These are phyloP conservation scores for Nephelium lappaceum DNA, from an alignment of 345 rosid genomes.

Conservation along the genomic window DNA sequence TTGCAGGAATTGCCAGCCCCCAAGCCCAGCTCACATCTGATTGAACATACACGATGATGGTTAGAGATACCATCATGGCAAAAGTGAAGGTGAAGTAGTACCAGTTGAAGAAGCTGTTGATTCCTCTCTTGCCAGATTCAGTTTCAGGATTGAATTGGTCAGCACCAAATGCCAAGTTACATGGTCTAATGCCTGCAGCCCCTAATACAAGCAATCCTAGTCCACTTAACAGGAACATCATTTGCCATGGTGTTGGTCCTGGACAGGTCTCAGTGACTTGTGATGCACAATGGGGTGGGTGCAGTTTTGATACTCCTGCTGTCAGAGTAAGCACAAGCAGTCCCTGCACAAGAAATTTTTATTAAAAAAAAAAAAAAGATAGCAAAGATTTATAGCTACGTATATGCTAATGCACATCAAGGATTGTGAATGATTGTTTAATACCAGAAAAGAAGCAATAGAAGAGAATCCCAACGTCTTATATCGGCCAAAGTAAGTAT, in stretches of 20 bases:
- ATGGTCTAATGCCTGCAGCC: conserved; percentile 55
- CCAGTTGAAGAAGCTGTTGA: conserved; percentile 66
- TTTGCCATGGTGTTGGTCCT: conserved; percentile 39
- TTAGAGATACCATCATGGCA: conserved; percentile 45
- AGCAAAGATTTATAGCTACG: neutral
- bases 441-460: conserved; percentile 62
- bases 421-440: neutral
- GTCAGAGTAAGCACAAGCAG: conserved; percentile 43
- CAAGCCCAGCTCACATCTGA: conserved; percentile 59
- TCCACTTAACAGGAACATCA: conserved; percentile 34
- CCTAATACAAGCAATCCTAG: conserved; percentile 44
- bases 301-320: conserved; percentile 41
- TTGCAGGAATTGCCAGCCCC: conserved; percentile 56
- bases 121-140: conserved; percentile 42
- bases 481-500: conserved; percentile 77
- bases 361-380: neutral
- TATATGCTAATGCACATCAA: neutral
- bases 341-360: conserved; percentile 32
- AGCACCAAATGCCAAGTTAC: conserved; percentile 58
- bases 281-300: conserved; percentile 39
- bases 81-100: conserved; percentile 54
- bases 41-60: conserved; percentile 53
- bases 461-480: conserved; percentile 62
- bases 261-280: conserved; percentile 16
- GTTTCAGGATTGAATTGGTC: conserved; percentile 60